Evolutionary conservation across 805 yeast genomes (phyloP).

Genomic region (Clavispora santaluciae): DNA sequence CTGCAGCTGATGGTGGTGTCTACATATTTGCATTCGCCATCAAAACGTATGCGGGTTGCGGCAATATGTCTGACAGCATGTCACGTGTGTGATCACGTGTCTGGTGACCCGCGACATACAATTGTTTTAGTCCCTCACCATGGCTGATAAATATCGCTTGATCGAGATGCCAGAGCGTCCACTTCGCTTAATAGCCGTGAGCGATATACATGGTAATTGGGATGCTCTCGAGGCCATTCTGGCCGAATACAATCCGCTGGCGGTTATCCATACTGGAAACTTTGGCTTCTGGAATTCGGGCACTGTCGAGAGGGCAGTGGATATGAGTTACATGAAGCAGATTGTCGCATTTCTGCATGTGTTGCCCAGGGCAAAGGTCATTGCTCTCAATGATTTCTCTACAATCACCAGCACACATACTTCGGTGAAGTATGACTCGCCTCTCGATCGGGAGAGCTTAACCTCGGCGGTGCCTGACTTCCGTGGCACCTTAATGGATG

Average conservation of each 20-base stretch:
- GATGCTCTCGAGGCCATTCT: slow-evolving; percentile 2
- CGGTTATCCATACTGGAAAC: slow-evolving; percentile 67
- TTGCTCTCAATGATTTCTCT: slow-evolving; percentile 49
- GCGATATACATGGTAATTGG: slow-evolving; percentile 5
- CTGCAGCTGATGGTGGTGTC: too few relatives aligned
- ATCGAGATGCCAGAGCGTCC: not conserved
- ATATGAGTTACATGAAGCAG: slow-evolving; percentile 54
- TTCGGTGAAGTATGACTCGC: not conserved
- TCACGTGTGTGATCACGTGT: not conserved
- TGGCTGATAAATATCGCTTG: not conserved
- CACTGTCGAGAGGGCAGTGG: slow-evolving; percentile 47
- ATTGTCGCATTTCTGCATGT: slow-evolving; percentile 64
- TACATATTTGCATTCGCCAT: not conserved
- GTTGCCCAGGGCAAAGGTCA: slow-evolving; percentile 43
- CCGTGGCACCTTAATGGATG: not conserved
- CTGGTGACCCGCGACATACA: not conserved
- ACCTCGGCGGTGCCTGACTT: slow-evolving; percentile 6
- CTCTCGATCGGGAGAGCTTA: not conserved
- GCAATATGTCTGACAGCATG: not conserved
- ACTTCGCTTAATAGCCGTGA: slow-evolving; percentile 3
- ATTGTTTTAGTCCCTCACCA: not conserved
- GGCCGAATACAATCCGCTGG: not conserved
- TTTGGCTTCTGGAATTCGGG: slow-evolving; percentile 70
- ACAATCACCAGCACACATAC: slow-evolving; percentile 21
- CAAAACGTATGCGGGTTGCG: not conserved